Conservation (phyloP, 1,139 yeast species). For the Hyphopichia wangnamkhiaoensis region DNA sequence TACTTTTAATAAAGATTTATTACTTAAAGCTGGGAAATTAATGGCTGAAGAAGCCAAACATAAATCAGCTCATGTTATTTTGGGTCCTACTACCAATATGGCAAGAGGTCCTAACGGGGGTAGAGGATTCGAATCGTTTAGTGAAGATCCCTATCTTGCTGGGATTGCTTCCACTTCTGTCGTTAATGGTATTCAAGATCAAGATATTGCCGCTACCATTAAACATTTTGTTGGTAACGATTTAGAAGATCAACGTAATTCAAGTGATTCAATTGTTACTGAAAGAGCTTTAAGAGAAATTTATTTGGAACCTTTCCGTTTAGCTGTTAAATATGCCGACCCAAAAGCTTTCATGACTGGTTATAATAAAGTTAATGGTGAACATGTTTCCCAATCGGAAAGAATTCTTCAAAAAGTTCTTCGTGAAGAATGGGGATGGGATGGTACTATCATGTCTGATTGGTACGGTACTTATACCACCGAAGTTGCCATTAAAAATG, state of each 20-base stretch:
- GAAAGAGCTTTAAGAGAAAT: conserved; percentile 63
- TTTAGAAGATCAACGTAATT: conserved; percentile 55
- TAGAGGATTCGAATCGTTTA: conserved; percentile 62
- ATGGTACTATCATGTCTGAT: conserved; percentile 60
- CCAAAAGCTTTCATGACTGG: conserved; percentile 61
- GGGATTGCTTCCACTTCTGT: conserved; percentile 53
- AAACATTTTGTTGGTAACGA: conserved; percentile 66
- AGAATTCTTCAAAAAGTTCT: conserved; percentile 44
- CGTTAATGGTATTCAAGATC: conserved; percentile 55
- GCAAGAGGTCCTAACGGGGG: conserved; percentile 66
- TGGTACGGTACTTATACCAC: conserved; percentile 63
- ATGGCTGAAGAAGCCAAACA: conserved; percentile 52
- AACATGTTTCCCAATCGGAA: conserved; percentile 51
- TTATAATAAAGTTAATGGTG: conserved; percentile 61
- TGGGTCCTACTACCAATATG: conserved; percentile 58
- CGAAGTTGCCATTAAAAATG: conserved; percentile 50
- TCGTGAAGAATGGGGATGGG: conserved; percentile 57
- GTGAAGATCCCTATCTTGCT: conserved; percentile 61
- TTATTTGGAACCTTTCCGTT: conserved; percentile 61
- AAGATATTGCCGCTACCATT: conserved; percentile 55
- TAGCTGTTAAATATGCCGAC: conserved; percentile 51
- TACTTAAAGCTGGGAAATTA: conserved; percentile 40
- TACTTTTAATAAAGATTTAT: conserved; percentile 19
- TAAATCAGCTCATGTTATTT: conserved; percentile 50
- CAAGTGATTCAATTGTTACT: conserved; percentile 49